Evolutionary conservation across 805 yeast genomes (phyloP).

Genomic region (Ogataea thermomethanolica): DNA sequence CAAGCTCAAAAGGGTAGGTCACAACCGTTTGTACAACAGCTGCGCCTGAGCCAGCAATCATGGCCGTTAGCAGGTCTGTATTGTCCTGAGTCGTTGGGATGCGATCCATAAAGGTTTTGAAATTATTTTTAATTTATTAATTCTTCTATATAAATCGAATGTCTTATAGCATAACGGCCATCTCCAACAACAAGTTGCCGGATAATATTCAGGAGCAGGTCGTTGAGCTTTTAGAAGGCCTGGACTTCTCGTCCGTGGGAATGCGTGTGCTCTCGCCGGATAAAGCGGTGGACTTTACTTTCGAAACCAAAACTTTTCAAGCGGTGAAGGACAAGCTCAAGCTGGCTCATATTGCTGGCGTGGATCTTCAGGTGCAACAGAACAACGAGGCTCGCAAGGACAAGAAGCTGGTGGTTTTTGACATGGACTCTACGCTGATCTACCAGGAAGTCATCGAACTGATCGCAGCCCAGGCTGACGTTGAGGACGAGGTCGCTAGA

Average conservation of each 20-base stretch:
- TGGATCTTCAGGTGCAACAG: slow-evolving; percentile 45
- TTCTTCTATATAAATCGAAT: slow-evolving; percentile 9
- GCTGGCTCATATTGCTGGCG: slow-evolving; percentile 22
- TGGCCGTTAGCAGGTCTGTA: slow-evolving; percentile 51
- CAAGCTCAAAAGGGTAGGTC: slow-evolving; percentile 69
- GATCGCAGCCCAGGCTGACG: slow-evolving; percentile 91
- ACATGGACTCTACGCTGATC: slow-evolving; percentile 96
- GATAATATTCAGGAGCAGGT: slow-evolving; percentile 1
- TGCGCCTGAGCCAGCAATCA: slow-evolving; percentile 58
- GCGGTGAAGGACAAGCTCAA: slow-evolving; percentile 23
- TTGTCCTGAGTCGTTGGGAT: slow-evolving; percentile 23
- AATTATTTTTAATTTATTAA: slow-evolving; percentile 1
- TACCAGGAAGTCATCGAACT: slow-evolving; percentile 95
- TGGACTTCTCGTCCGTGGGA: slow-evolving; percentile 3
- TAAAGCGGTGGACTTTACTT: slow-evolving; percentile 39
- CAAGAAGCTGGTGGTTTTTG: slow-evolving; percentile 76
- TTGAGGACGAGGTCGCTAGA: slow-evolving; percentile 79
- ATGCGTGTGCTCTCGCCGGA: slow-evolving; percentile 30
- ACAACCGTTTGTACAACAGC: slow-evolving; percentile 59
- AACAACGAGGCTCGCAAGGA: slow-evolving; percentile 30
- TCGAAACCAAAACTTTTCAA: slow-evolving; percentile 20
- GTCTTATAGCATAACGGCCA: slow-evolving; percentile 31
- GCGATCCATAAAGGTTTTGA: slow-evolving; percentile 13
- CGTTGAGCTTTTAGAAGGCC: background rate
- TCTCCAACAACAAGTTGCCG: slow-evolving; percentile 20